Conservation (phyloP, 768 basidiomycete genomes). For the Leccinum barrowsii region DNA sequence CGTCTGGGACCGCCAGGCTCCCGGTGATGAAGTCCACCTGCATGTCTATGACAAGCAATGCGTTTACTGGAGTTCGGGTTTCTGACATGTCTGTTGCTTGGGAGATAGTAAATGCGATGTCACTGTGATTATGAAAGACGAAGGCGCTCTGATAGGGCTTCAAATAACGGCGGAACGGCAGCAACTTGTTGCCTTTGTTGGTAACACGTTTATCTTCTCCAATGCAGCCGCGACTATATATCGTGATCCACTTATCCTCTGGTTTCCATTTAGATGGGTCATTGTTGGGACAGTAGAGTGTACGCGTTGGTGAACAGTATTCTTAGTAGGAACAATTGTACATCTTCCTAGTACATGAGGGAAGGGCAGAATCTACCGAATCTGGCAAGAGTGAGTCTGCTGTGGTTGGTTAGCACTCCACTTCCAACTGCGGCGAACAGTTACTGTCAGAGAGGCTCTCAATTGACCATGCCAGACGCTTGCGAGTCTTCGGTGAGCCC, state of each 20-base stretch:
- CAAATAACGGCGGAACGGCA: neutral
- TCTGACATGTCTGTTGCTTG: constrained; percentile 17
- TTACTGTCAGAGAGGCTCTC: neutral
- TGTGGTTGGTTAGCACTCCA: neutral
- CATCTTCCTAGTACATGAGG: too few species aligned
- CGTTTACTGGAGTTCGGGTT: constrained; percentile 26
- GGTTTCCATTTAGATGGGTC: neutral
- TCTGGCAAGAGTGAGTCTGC: neutral
- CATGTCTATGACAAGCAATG: constrained; percentile 71
- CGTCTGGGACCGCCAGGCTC: constrained; percentile 66
- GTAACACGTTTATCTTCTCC: neutral
- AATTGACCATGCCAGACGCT: neutral
- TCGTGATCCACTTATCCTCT: neutral
- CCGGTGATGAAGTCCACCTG: constrained; percentile 84
- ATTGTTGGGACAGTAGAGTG: neutral
- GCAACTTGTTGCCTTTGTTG: neutral
- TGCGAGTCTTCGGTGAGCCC: neutral
- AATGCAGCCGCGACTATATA: too few species aligned
- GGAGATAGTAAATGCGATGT: neutral
- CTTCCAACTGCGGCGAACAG: neutral
- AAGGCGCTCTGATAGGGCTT: neutral
- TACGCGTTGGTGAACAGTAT: neutral
- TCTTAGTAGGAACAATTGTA: too few species aligned
- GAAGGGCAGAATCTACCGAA: neutral
- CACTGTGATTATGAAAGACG: too few species aligned